Evolutionary conservation across 805 yeast species (phyloP), one percentile per base, ranked within the genome.

Genomic region (Scheffersomyces stipitis): DNA sequence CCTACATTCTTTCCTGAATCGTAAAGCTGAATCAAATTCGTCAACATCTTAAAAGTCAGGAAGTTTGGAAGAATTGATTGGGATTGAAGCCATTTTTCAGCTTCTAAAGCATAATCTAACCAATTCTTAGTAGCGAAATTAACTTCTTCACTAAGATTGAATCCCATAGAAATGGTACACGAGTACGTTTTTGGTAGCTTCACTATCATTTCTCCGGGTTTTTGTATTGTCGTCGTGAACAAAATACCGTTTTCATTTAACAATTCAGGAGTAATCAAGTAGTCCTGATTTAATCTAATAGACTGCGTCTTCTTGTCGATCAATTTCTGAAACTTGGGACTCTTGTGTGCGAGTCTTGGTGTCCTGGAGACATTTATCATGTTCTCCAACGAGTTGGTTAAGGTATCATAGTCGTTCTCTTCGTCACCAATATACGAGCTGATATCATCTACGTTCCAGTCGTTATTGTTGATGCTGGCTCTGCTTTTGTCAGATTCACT

Each of bases 171-270:
- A 3, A 81, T 51, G 4, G 55, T 60, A 10, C 78, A 55, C 1
- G 81, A 63, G 50, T 76, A 82, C 0, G 76, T 51, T 37, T 69
- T 66, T 0, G 90, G 88, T 44, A 62, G 79, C 38, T 73, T 78
- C 40, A 82, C 62, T 4, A 84, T 59, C 37, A 71, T 68, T 24
- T 83, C 85, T 1, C 86, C 86, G 0, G 82, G 79, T 26, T 64
- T 66, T 52, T 83, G 90, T n/a, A 69, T 52, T 0, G 75, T 60
- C 4, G 73, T 69, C 30, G 66, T 60, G 17, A 66, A 73, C 4
- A 52, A 60, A 14, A 83, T 80, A 0, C 80, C 82, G 22, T 69
- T 47, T 15, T 63, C 58, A n/a, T 46, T 41, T n/a, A 83, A 54
- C 18, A 64, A 45, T 7, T 65, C 59, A 0, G 86, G 84, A 0